phyloP scores from a whole-genome alignment of 1,284 basidiomycete species.

The Vanrija humicola region DNA sequence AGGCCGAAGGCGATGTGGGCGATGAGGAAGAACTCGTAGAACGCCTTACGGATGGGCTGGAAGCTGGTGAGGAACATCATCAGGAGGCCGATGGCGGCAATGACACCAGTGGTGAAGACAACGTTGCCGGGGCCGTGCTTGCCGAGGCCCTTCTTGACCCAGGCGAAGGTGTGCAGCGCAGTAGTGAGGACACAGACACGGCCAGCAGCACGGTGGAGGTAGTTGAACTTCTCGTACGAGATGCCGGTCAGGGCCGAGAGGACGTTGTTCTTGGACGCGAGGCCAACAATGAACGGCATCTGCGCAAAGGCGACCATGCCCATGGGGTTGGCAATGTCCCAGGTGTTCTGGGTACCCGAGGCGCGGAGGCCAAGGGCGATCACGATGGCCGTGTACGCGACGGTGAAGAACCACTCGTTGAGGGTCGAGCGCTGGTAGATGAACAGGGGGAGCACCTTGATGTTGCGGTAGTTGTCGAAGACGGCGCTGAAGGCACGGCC shows the following conservation, averaged over 20 bases:
- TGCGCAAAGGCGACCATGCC: slow-evolving; percentile 49
- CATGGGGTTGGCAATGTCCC: slow-evolving; percentile 12
- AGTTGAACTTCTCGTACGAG: slow-evolving; percentile 56
- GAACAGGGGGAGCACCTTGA: slow-evolving; percentile 1
- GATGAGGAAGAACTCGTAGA: slow-evolving; percentile 4
- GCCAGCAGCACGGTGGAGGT: slow-evolving; percentile 37
- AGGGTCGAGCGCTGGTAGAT: background rate
- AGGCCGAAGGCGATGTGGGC: slow-evolving; percentile 2
- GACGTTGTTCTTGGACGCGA: slow-evolving; percentile 64
- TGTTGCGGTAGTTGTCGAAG: background rate
- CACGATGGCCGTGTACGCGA: slow-evolving; percentile 1
- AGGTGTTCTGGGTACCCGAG: too few species aligned
- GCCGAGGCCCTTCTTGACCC: slow-evolving; percentile 17
- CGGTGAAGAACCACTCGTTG: slow-evolving; percentile 3
- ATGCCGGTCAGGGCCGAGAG: slow-evolving; percentile 62
- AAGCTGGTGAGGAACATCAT: slow-evolving; percentile 41
- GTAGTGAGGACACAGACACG: slow-evolving; percentile 29
- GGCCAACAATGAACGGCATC: slow-evolving; percentile 59
- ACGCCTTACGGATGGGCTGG: background rate
- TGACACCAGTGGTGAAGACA: slow-evolving; percentile 1
- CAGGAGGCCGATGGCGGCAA: slow-evolving; percentile 42
- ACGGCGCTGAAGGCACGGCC: background rate
- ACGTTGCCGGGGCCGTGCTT: slow-evolving; percentile 3
- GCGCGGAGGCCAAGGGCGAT: slow-evolving; percentile 3
- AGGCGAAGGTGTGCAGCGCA: slow-evolving; percentile 33